Evolutionary conservation across 2,329 filamentous ascomycete genomes (phyloP).

Genomic region (Neurospora sp.): DNA sequence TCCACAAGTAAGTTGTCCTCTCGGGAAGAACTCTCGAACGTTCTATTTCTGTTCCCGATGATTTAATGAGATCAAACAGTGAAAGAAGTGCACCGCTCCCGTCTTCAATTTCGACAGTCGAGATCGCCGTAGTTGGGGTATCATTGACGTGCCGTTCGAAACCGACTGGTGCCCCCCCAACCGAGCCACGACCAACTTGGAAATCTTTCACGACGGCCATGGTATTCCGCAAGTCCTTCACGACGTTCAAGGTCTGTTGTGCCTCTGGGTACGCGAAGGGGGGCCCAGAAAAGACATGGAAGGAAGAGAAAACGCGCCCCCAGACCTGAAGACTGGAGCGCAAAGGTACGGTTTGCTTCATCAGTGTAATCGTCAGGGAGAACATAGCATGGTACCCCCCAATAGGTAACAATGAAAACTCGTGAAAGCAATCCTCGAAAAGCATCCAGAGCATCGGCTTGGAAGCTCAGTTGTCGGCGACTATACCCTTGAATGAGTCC

Average conservation of each 20-base stretch:
- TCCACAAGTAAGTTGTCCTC: background rate
- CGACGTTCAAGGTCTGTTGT: too few relatives aligned
- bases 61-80: fast-evolving
- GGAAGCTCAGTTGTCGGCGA: background rate
- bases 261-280: too few relatives aligned
- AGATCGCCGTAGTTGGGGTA: fast-evolving
- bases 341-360: background rate
- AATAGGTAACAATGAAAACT: background rate
- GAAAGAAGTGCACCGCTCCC: fast-evolving
- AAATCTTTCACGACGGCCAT: background rate
- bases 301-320: background rate
- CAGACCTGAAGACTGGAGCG: too few relatives aligned
- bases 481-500: fast-evolving
- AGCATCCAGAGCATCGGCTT: background rate
- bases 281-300: fast-evolving
- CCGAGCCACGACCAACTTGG: background rate
- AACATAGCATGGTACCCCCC: background rate
- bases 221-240: too few relatives aligned
- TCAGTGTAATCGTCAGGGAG: too few relatives aligned
- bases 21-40: background rate
- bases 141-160: background rate
- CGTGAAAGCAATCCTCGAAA: background rate
- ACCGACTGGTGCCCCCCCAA: background rate
- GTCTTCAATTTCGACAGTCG: background rate
- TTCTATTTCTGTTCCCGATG: background rate